Base-by-base conservation (phyloP, 306 rosid genomes). In the Herpetospermum pedunculosum region DNA sequence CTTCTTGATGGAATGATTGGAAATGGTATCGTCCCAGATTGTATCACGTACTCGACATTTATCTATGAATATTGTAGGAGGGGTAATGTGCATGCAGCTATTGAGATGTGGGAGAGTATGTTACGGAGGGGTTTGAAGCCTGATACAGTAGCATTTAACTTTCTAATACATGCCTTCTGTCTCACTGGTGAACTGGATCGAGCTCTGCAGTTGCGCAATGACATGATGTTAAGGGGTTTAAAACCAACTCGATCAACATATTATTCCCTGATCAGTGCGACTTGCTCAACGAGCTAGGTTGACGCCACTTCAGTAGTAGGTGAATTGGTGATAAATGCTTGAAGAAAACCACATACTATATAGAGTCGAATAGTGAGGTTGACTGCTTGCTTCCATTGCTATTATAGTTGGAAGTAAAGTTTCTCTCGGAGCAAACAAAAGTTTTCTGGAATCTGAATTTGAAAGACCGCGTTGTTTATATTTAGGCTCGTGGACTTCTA, bases 141-240 rank as follows among this genome's bases (percentile, higher is more conserved):
- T 54, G 94, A 91, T 79, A 71, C 70, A 67, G 78, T 88, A 80
- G 97, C 92, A 32, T 91, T 85, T 80, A 86, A 85, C 82, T 86
- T 88, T 87, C 62, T 94, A 41, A 89, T 94, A 75, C 70, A 88
- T 70, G 98, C 97, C 64, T 94, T 91, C 57, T 91, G 98, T 84
- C 81, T 94, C 58, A 84, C 77, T 69, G 97, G 98, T 75, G 85
- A 88, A 79, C 81, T 88, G 21, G 35, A 80, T 78, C 88, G 81
- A 84, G 96, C 96, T 23, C 75, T 89, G 68, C 86, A 86, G 74
- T 83, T 94, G 90, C 96, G 84, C n/a, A 88, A 94, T 79, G 97
- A 89, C 80, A 88, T 94, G 96, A 70, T 79, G 81, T 85, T 62
- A 50, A 85, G 88, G 73, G 96, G 92, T 52, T 21, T 93, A 84